phyloP scores from a whole-genome alignment of 495 filamentous ascomycete species.

The Umbilicaria muhlenbergii region DNA sequence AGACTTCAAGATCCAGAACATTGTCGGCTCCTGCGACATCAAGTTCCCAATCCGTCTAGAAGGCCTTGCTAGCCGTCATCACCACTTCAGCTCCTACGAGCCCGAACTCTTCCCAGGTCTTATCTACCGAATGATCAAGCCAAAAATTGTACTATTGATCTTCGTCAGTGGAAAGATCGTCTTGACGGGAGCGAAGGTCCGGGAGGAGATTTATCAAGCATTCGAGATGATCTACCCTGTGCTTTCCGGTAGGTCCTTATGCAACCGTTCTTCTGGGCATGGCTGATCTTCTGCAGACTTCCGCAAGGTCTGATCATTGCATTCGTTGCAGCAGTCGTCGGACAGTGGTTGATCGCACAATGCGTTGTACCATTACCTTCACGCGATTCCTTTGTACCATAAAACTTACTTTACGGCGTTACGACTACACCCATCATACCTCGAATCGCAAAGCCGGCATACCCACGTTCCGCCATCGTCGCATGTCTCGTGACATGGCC shows the following conservation, averaged over 20 bases:
- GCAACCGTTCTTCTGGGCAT: not conserved
- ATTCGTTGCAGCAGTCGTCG: not conserved
- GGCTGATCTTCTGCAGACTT: conserved; percentile 39
- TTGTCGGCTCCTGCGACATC: conserved; percentile 96
- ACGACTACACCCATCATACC: conserved; percentile 19
- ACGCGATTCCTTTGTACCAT: conserved; percentile 39
- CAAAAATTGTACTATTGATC: conserved; percentile 96
- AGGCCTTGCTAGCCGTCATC: conserved; percentile 87
- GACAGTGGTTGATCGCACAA: conserved; percentile 13
- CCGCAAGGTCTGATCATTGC: conserved; percentile 38
- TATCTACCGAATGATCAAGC: conserved; percentile 99
- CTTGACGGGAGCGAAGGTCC: conserved; percentile 92
- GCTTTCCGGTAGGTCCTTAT: conserved; percentile 54
- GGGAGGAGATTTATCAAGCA: conserved; percentile 96
- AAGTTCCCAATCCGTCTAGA: conserved; percentile 98
- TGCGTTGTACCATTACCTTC: conserved; percentile 19
- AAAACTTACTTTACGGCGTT: conserved; percentile 34
- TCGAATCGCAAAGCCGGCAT: conserved; percentile 11
- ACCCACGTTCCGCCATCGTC: conserved; percentile 7
- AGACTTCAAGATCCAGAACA: conserved; percentile 99
- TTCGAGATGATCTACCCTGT: conserved; percentile 99
- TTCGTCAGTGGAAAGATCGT: conserved; percentile 99
- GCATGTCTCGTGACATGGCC: conserved; percentile 10
- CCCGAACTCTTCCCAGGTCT: conserved; percentile 97
- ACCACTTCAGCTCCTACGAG: conserved; percentile 98